Evolutionary conservation across 768 basidiomycete genomes (phyloP).

Genomic region (Auriscalpium microsporum): DNA sequence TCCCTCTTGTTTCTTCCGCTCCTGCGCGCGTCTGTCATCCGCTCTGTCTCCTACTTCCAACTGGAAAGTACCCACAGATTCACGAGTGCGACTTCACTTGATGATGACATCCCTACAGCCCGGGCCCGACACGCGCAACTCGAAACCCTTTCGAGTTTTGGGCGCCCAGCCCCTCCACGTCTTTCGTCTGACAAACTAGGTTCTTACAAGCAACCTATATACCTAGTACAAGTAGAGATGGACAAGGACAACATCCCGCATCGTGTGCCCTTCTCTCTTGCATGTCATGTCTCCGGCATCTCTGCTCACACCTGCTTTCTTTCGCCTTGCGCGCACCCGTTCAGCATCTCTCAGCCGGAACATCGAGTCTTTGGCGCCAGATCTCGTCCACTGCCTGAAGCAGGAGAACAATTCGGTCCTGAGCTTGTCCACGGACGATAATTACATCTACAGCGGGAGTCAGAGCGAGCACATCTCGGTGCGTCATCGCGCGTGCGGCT

Average conservation of each 20-base stretch:
- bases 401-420: conserved; percentile 7
- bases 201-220: too few species aligned
- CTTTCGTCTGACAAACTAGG: too few species aligned
- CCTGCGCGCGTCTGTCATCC: too few species aligned
- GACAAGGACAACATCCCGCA: not conserved
- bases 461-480: conserved; percentile 14
- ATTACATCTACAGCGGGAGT: conserved; percentile 15
- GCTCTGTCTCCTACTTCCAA: too few species aligned
- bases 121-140: too few species aligned
- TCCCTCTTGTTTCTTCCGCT: too few species aligned
- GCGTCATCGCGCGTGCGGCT: not conserved
- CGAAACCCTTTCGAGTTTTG: too few species aligned
- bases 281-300: conserved; percentile 4
- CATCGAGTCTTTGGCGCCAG: not conserved
- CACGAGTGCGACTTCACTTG: too few species aligned
- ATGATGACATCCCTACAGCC: too few species aligned
- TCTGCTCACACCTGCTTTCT: conserved; percentile 4
- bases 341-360: conserved; percentile 13
- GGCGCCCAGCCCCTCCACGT: too few species aligned
- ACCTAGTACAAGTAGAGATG: not conserved
- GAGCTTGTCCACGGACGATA: conserved; percentile 7
- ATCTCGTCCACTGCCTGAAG: conserved; percentile 8
- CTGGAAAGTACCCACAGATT: too few species aligned
- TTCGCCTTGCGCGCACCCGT: not conserved
- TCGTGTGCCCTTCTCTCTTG: conserved; percentile 4